Conservation (phyloP, 331 rosid genomes). For the Acacia pycnantha region DNA sequence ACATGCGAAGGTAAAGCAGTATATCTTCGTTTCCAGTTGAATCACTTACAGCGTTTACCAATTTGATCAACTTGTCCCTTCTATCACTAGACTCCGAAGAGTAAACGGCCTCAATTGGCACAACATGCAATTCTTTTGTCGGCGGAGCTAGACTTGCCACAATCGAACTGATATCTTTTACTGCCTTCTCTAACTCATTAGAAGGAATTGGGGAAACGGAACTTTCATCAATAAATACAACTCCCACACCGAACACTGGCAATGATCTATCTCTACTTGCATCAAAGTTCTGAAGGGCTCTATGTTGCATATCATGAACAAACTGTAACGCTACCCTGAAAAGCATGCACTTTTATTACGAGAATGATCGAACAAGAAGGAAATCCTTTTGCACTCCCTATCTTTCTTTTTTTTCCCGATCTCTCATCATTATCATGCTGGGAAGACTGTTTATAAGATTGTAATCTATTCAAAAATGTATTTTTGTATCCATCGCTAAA, state of each 20-base stretch:
- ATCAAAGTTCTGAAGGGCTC: slow-evolving; percentile 77
- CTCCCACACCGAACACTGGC: slow-evolving; percentile 88
- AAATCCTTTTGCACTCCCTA: neutral
- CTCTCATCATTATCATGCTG: neutral
- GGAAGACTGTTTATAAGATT: neutral
- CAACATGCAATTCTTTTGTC: neutral
- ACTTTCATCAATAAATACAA: slow-evolving; percentile 74
- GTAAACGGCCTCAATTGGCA: neutral
- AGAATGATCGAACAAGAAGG: neutral
- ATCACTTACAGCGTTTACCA: neutral
- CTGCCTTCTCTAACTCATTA: slow-evolving; percentile 29
- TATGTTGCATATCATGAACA: slow-evolving; percentile 79
- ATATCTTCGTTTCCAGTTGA: neutral
- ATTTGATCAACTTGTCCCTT: neutral
- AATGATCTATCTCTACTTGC: slow-evolving; percentile 85
- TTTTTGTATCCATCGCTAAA: neutral
- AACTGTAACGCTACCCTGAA: slow-evolving; percentile 83
- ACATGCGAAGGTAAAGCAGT: neutral
- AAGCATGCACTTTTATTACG: neutral
- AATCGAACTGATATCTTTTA: slow-evolving; percentile 45
- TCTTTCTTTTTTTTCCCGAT: neutral
- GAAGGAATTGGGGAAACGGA: slow-evolving; percentile 43
- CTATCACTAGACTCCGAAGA: neutral
- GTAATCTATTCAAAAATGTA: neutral
- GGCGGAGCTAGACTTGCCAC: neutral